Evolutionary conservation across 2,329 filamentous ascomycete species (phyloP).

Genomic region (Ophiostoma populinum): DNA sequence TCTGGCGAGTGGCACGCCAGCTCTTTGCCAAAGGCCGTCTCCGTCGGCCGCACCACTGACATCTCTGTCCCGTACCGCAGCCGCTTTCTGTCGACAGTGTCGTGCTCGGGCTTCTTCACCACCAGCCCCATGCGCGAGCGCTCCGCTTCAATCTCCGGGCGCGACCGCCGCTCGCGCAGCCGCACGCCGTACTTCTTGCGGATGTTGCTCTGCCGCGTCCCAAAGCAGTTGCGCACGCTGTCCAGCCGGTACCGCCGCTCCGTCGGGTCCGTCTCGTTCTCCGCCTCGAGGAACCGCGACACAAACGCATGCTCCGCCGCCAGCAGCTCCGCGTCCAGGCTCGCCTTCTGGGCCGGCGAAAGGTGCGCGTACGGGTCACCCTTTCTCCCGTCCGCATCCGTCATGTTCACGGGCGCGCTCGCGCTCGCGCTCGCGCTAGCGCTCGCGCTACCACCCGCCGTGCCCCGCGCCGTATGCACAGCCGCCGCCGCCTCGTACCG

Average conservation of each 20-base stretch:
- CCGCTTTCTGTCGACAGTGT: background rate
- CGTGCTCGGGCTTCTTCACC: background rate
- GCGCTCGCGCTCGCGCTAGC: too few relatives aligned
- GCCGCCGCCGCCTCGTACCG: too few relatives aligned
- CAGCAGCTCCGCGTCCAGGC: constrained; percentile 21
- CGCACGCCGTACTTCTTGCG: constrained; percentile 41
- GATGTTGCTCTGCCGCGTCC: constrained; percentile 37
- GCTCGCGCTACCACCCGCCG: too few relatives aligned
- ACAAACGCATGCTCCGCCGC: constrained; percentile 23
- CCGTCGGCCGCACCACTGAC: too few relatives aligned
- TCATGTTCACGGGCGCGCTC: too few relatives aligned
- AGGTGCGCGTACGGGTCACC: constrained; percentile 29
- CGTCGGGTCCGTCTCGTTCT: constrained; percentile 19
- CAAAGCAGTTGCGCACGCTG: constrained; percentile 32
- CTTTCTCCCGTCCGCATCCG: background rate
- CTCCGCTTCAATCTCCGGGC: constrained; percentile 27
- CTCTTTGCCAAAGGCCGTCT: too few relatives aligned
- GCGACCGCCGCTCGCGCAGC: constrained; percentile 30
- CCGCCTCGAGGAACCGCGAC: constrained; percentile 25
- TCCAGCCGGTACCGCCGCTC: constrained; percentile 19
- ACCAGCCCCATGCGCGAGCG: constrained; percentile 22
- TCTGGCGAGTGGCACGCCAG: too few relatives aligned
- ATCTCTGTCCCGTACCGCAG: too few relatives aligned
- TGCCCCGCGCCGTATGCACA: too few relatives aligned
- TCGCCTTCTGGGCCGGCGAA: constrained; percentile 14